Percentiles rank a stretch among this genome's conserved stretches.
Conservation (phyloP, 2,329 filamentous ascomycete genomes). For the Chrysoporthe austroafricana region DNA sequence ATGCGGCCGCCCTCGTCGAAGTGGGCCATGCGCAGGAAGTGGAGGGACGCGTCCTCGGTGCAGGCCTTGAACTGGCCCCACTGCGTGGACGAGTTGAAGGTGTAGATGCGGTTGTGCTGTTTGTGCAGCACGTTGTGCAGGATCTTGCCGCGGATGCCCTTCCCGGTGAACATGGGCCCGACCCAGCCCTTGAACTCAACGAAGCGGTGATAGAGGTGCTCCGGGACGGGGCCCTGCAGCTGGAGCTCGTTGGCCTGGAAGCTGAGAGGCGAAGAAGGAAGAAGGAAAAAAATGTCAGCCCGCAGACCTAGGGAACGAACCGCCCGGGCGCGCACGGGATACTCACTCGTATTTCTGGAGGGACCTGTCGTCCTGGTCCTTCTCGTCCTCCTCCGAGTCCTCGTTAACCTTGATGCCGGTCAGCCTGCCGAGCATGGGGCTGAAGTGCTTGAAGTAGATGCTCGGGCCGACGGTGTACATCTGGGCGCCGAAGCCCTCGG, state of each 20-base stretch:
- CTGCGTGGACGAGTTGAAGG: conserved; percentile 77
- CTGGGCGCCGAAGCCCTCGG: conserved; percentile 68
- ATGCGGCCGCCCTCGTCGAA: conserved; percentile 84
- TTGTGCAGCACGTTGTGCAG: conserved; percentile 86
- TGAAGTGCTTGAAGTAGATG: conserved; percentile 81
- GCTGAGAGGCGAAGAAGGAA: conserved; percentile 46
- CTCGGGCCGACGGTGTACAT: conserved; percentile 81
- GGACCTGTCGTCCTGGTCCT: conserved; percentile 53
- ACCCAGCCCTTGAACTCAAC: conserved; percentile 93
- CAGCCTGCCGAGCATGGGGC: conserved; percentile 83
- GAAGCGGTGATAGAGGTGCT: conserved; percentile 83
- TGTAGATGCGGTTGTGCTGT: conserved; percentile 88
- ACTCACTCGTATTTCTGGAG: conserved; percentile 77
- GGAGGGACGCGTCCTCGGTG: conserved; percentile 70
- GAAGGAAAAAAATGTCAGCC: not conserved
- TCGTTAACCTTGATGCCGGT: conserved; percentile 71
- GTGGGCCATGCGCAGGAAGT: conserved; percentile 85
- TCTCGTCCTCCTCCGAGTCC: conserved; percentile 46
- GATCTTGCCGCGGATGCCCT: conserved; percentile 77
- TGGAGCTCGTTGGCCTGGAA: conserved; percentile 95
- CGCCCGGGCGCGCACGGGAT: not conserved
- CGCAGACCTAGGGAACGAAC: too few species aligned
- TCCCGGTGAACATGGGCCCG: conserved; percentile 81
- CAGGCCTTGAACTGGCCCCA: conserved; percentile 71
- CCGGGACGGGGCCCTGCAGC: conserved; percentile 79